Percentiles rank a stretch among this genome's conserved stretches.
Conservation (phyloP, 2,329 filamentous ascomycete species). For the Ophiostoma himal-ulmi region DNA sequence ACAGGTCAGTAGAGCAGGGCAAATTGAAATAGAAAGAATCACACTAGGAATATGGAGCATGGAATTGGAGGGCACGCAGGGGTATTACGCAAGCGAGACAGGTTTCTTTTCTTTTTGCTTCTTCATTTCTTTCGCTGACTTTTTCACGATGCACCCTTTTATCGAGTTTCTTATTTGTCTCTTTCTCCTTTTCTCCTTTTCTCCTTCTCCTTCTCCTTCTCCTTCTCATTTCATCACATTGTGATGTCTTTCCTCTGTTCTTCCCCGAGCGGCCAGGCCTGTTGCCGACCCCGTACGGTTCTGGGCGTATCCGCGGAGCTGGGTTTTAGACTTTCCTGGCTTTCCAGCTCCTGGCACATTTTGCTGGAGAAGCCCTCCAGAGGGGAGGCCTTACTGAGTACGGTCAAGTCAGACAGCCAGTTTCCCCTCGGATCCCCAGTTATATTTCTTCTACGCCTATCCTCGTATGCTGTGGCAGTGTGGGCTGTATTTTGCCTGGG, state of each 20-base stretch:
- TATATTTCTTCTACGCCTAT: not conserved
- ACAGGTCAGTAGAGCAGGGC: not conserved
- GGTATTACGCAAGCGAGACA: not conserved
- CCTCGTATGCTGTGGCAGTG: not conserved
- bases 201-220: no score
- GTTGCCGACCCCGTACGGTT: not conserved
- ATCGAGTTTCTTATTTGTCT: not conserved
- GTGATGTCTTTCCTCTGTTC: not conserved
- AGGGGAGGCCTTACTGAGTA: no score
- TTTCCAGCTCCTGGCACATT: not conserved
- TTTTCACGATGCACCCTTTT: not conserved
- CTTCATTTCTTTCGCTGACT: not conserved
- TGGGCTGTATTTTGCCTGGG: not conserved
- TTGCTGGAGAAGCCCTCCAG: not conserved
- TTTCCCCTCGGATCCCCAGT: no score
- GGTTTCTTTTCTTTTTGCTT: not conserved
- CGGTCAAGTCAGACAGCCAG: no score
- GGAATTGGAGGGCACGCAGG: not conserved
- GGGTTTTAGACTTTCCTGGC: not conserved
- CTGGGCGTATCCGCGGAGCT: not conserved
- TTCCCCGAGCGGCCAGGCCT: not conserved
- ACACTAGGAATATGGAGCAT: not conserved
- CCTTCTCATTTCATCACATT: not conserved
- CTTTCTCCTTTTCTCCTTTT: not conserved
- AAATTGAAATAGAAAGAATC: not conserved